A percentile compares a stretch with the other conserved stretches of the same genome.
Conservation (phyloP, 441 rosid genomes). For the Pelargonium cotyledonis region DNA sequence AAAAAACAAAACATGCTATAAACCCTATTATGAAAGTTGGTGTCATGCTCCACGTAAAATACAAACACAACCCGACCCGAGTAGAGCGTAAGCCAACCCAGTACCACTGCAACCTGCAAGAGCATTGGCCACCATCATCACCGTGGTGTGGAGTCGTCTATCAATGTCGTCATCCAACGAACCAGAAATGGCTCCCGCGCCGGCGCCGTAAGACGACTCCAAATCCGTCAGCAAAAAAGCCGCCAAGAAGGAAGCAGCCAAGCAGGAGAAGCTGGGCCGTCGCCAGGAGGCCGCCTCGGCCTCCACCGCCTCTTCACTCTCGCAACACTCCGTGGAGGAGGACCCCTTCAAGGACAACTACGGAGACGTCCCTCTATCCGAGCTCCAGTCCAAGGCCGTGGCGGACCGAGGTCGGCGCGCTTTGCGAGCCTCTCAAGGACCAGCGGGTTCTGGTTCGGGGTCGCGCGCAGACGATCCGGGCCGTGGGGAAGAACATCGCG, state of each 20-base stretch:
- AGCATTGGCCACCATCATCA: no score
- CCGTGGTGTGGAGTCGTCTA: no score
- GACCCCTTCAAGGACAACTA: constrained; percentile 48
- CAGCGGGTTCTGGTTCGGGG: constrained; percentile 53
- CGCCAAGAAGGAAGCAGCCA: constrained; percentile 81
- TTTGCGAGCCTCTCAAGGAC: constrained; percentile 32
- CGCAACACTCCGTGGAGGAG: constrained; percentile 39
- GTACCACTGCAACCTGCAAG: no score
- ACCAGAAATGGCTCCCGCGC: neutral
- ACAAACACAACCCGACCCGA: no score
- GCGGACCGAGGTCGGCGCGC: constrained; percentile 39
- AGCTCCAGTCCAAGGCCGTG: constrained; percentile 46
- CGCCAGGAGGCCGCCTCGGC: constrained; percentile 45
- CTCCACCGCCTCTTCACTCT: constrained; percentile 21
- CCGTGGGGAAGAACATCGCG: constrained; percentile 47
- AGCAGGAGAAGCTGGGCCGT: constrained; percentile 71
- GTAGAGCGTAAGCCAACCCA: no score
- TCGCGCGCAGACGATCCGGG: constrained; percentile 49
- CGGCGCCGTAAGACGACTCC: constrained; percentile 8
- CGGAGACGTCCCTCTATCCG: constrained; percentile 53
- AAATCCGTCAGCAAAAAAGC: constrained; percentile 61
- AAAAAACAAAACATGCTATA: no score
- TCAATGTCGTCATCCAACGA: neutral
- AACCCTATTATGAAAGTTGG: no score
- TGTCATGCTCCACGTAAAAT: no score